Base-by-base conservation (phyloP, 495 filamentous ascomycete genomes). In the Apiosordaria backusii region DNA sequence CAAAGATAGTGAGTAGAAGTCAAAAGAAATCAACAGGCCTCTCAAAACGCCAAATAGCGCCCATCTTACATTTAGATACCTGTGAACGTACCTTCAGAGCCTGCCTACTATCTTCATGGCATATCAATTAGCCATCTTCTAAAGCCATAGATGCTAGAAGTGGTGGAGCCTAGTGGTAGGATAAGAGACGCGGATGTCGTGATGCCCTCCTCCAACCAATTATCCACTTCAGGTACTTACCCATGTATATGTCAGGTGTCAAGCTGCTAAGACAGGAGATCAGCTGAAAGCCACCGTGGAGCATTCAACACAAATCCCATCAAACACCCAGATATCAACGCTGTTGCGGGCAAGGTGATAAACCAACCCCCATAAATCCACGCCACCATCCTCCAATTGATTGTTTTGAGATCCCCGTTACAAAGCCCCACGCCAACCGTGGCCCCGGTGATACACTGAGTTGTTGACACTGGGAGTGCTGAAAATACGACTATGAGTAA, bases 391-490 rank as follows among this genome's bases (percentile, higher is more conserved):
- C 81, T 76, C 84, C 83, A 89, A 72, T 88, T 88, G 60, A 88
- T 81, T 50, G 85, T 82, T 25, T 78, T 78, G 71, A 80, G 79
- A 52, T 81, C 81, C 27, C 82, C 83, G 64, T 83, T 86, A 74
- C 83, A 86, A 57, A 88, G 82, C 59, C 84, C 87, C 27, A 89
- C 87, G 63, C 86, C 87, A 61, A 88, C 82, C 1, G 82, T 83
- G 4, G 86, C 83, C 40, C 87, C 87, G 2, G 84, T 84, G 63
- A 88, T 85, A 69, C 85, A 87, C 74, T 86, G 84, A 1, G 86
- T 86, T 6, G 85, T 88, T 3, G 83, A 86, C 21, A 88, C 78
- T 1, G 85, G 85, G n/a, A 87, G 80, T 22, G 73, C 70, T 75
- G n/a, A n/a, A n/a, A n/a, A n/a, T n/a, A 53, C n/a, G n/a, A n/a